A percentile compares a stretch with the other conserved stretches of the same genome.
phyloP scores from a whole-genome alignment of 352 stramenopile genomes.

The Phytopythium vexans region DNA sequence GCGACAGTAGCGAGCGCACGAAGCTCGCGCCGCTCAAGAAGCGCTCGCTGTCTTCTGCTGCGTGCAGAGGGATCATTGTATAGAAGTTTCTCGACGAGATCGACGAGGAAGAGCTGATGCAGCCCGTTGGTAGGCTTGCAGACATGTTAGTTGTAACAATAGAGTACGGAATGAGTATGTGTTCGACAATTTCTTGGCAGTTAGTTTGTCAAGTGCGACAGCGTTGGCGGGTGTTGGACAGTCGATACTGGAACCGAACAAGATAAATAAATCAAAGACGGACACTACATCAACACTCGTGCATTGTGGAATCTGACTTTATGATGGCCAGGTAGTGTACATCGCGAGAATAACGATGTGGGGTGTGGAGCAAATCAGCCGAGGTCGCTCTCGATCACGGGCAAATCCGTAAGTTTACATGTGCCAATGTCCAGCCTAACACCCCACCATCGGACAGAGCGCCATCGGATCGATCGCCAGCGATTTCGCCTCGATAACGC shows the following conservation, averaged over 20 bases:
- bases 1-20: constrained; percentile 5
- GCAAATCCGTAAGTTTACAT: not conserved
- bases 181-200: no score
- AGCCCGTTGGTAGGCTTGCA: no score
- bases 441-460: constrained; percentile 25
- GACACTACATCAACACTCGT: no score
- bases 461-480: constrained; percentile 31
- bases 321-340: not conserved
- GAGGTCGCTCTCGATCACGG: constrained; percentile 1
- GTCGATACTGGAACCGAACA: no score
- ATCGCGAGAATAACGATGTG: not conserved
- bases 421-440: not conserved
- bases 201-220: no score
- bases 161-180: no score
- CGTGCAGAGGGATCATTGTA: not conserved
- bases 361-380: not conserved
- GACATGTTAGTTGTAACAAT: no score
- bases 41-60: not conserved
- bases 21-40: constrained; percentile 22
- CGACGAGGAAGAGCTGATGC: no score
- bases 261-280: no score
- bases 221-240: no score
- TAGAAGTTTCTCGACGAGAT: not conserved
- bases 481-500: constrained; percentile 31
- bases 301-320: not conserved